Evolutionary conservation across 129 eudicot genomes (phyloP).

Genomic region (Solidago caesia): DNA sequence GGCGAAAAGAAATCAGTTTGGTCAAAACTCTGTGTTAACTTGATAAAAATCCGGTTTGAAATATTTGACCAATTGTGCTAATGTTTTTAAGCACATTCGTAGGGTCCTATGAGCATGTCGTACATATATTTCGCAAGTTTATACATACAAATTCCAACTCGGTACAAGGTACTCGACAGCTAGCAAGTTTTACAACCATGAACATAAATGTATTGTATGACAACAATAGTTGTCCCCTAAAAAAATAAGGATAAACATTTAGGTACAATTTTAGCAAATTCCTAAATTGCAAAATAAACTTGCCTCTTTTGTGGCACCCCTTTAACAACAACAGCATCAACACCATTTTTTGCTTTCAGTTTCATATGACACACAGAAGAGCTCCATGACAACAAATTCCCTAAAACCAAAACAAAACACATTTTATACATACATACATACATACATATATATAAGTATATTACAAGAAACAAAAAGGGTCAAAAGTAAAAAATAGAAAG

Average conservation of each 20-base stretch:
- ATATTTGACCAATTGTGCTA: too few species aligned
- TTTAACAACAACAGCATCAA: slow-evolving; percentile 29
- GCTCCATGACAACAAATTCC: slow-evolving; percentile 47
- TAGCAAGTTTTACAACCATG: too few species aligned
- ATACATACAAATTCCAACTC: too few species aligned
- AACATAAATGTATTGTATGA: too few species aligned
- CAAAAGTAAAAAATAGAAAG: background rate
- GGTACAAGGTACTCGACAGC: too few species aligned
- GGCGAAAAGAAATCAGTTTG: too few species aligned
- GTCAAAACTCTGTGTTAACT: too few species aligned
- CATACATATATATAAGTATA: background rate
- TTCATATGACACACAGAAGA: slow-evolving; percentile 54
- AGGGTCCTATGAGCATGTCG: too few species aligned
- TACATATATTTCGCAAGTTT: too few species aligned
- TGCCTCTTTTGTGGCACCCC: slow-evolving; percentile 42
- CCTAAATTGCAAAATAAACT: slow-evolving; percentile 3
- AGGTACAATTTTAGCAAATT: background rate
- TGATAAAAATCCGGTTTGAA: too few species aligned
- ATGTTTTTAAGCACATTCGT: too few species aligned
- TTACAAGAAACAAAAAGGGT: background rate
- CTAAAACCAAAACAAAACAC: slow-evolving; percentile 17
- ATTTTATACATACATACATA: background rate
- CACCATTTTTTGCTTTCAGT: slow-evolving; percentile 31
- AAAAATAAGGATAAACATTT: background rate
- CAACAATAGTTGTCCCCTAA: background rate